Base-by-base conservation (phyloP, 768 basidiomycete genomes). In the Tubosaeta sp. region DNA sequence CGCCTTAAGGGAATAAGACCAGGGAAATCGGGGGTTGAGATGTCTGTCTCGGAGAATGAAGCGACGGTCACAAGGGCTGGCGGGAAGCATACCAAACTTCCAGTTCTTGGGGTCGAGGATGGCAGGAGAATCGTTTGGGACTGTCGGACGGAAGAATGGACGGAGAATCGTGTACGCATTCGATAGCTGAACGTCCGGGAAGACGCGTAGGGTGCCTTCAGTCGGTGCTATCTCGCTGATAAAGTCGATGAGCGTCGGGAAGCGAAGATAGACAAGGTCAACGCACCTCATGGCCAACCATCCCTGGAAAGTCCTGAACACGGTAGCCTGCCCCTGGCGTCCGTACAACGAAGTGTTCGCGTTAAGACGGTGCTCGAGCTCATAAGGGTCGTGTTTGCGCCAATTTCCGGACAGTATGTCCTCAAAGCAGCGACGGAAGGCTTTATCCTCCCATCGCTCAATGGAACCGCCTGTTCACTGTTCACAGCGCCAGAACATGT, bases 131-230 rank as follows among this genome's bases (percentile, higher is more conserved):
- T 69, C 66, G 3, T 62, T 56, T 0, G 72, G 59, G 17, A 77
- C 74, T 3, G 71, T 66, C 0, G 79, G 79, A 11, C 73, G 73
- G 75, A 91, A 88, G 78, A 91, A 90, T 0, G 88, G 88, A 16
- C 88, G 77, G 6, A 91, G 73, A 32, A 90, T 83, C 54, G 78
- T 75, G 64, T 90, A 90, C 0, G 86, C 80, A 51, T 86, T 89
- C 10, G 84, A 82, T 6, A 89, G 68, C 17, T 74, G 59, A 34
- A 90, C 75, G 53, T 82, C 76, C 2, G 88, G 86, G 65, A 81
- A 88, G 31, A 89, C 83, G 54, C 73, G 78, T 17, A 87, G 69
- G 3, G 85, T 86, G 35, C 88, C 88, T 63, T 89, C 77, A 1
- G 73, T 78, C 0, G 87, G 87, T 1, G 74, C 84, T 12, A 82